Base-by-base conservation (phyloP, 371 early-diverging fungal genomes). In the Dinochytrium kinnereticum region DNA sequence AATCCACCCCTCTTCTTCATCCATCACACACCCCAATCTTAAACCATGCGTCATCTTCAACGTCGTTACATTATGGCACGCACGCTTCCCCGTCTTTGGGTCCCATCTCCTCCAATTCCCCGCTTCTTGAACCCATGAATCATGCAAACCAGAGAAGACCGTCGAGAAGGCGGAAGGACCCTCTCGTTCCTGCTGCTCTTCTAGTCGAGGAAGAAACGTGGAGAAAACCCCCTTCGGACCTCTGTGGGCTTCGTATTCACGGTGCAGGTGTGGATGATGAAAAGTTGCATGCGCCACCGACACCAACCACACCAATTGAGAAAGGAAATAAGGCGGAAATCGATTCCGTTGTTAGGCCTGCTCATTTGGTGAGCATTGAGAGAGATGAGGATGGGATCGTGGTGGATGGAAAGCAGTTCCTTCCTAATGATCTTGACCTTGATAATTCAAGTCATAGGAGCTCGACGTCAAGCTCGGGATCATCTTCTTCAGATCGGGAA, bases 391-490 rank as follows among this genome's bases (percentile, higher is more conserved):
- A 66, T 40, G 66, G 66, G 17, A 40, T 40, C 30, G 49, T 66
- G 17, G 66, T 66, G 44, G 66, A 66, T 40, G 66, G 66, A 39
- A 13, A 31, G 3, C 39, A 66, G 28, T 66, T 39, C 26, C 15
- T 40, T 19, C 66, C 66, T 2, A 40, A 38, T 66, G 10, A 38
- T 7, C 49, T 66, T 24, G 49, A 66, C 17, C 37, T 66, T 24
- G 66, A 66, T 40, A 49, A 66, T 40, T 49, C 66, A 44, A 33
- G 34, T 7, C 61, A 61, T 61, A 3, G 61, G 61, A 61, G 61
- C 61, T 53, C 55, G 5, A 24, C 17, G 55, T 53, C 55, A 5
- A 53, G 61, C 10, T 15, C 61, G 15, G 34, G 7, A 15, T 34
- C 31, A 2, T n/a, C n/a, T n/a, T n/a, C n/a, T n/a, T n/a, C n/a